phyloP scores from a whole-genome alignment of 192 early-diverging fungal species.

The Coemansia sp. region DNA sequence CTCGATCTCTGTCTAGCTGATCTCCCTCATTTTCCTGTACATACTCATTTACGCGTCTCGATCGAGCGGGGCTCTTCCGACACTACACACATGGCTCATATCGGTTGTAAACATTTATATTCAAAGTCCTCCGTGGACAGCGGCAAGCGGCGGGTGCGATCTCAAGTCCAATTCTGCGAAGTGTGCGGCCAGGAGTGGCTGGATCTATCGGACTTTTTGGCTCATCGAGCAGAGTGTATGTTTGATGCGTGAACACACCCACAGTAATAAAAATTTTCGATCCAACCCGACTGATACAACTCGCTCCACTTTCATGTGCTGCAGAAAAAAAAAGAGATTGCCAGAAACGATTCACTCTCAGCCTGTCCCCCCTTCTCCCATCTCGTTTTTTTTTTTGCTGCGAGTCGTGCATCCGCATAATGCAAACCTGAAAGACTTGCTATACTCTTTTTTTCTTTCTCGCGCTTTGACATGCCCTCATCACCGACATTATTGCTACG shows the following conservation, averaged over 20 bases:
- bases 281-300: background rate
- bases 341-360: conserved; percentile 5
- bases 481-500: background rate
- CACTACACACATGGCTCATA: conserved; percentile 3
- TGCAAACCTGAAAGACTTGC: background rate
- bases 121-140: background rate
- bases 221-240: conserved; percentile 42
- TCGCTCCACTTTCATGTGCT: conserved; percentile 9
- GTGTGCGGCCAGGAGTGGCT: conserved; percentile 34
- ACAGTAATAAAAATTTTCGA: background rate
- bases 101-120: background rate
- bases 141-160: conserved; percentile 3
- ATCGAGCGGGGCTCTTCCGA: background rate
- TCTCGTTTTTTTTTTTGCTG: background rate
- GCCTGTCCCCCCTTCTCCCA: background rate
- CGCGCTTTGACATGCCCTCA: background rate
- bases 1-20: conserved; percentile 10
- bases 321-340: conserved; percentile 5
- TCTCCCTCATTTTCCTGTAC: background rate
- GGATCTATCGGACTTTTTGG: conserved; percentile 38
- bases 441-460: background rate
- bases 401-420: conserved; percentile 1
- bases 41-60: conserved; percentile 1
- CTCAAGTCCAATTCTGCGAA: conserved; percentile 13
- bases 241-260: conserved; percentile 11